These are phyloP conservation scores for Cryphonectria japonica DNA, from an alignment of 2,329 filamentous ascomycete species.

Conservation along the genomic window DNA sequence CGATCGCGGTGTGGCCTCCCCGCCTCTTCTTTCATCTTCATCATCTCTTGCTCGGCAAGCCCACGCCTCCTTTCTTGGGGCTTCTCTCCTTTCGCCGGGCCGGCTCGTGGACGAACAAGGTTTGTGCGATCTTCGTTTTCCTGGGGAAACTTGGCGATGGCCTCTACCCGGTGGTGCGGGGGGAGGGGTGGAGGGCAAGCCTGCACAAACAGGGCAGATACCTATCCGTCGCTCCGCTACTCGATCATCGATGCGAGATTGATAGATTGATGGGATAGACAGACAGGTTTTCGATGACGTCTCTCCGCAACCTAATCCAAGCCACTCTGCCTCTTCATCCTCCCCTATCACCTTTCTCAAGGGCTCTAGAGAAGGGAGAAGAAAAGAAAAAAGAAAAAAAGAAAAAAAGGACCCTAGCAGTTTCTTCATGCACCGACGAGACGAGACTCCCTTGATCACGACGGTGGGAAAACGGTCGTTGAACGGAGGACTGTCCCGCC, in stretches of 20 bases:
- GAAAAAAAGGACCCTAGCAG: not conserved
- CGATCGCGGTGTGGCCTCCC: not conserved
- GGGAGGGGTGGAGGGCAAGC: not conserved
- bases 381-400: no score
- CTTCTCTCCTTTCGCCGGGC: not conserved
- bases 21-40: no score
- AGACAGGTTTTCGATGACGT: not conserved
- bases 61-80: not conserved
- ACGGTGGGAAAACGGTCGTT: not conserved
- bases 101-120: not conserved
- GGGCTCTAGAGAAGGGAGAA: no score
- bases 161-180: not conserved
- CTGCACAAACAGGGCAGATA: not conserved
- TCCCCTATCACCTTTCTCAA: not conserved
- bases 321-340: not conserved
- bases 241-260: not conserved
- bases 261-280: not conserved
- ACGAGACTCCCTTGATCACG: not conserved
- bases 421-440: not conserved
- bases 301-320: not conserved
- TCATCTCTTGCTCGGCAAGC: no score
- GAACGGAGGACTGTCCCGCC: not conserved
- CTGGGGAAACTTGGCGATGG: conserved; percentile 3
- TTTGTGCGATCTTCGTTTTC: not conserved
- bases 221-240: not conserved